Evolutionary conservation across 768 basidiomycete species (phyloP).

Genomic region (Pulveroboletus ravenelii): DNA sequence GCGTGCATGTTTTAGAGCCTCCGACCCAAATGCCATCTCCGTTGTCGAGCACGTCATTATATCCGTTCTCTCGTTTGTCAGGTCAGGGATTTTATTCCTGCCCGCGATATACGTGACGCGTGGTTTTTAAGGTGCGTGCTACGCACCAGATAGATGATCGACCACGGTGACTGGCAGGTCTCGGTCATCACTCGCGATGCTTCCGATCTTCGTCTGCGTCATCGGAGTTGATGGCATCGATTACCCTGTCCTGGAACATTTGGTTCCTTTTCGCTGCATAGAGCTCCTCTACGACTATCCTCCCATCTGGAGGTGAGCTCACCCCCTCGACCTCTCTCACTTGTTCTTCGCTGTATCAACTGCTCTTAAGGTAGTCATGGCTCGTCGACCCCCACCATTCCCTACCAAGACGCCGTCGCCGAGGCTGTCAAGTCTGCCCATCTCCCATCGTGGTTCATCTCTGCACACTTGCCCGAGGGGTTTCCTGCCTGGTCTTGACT

Average conservation of each 20-base stretch:
- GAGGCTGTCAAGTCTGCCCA: constrained; percentile 74
- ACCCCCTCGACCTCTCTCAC: not conserved
- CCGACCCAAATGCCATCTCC: constrained; percentile 86
- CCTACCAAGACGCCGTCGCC: constrained; percentile 68
- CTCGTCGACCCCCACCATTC: constrained; percentile 40
- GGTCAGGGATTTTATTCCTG: constrained; percentile 78
- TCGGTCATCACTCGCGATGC: constrained; percentile 78
- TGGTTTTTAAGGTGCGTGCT: not conserved
- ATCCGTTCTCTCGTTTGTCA: constrained; percentile 85
- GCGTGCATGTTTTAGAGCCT: constrained; percentile 83
- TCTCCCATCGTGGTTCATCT: not conserved
- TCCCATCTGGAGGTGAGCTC: constrained; percentile 53
- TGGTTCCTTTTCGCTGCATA: constrained; percentile 81
- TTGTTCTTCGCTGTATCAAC: constrained; percentile 29
- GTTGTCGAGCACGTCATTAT: constrained; percentile 91
- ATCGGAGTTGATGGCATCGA: constrained; percentile 84
- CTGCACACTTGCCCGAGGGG: not conserved
- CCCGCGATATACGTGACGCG: constrained; percentile 59
- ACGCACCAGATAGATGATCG: constrained; percentile 56
- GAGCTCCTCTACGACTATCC: constrained; percentile 90
- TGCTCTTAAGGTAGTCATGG: constrained; percentile 61
- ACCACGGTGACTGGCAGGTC: constrained; percentile 83
- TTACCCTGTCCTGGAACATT: constrained; percentile 78
- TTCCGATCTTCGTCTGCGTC: constrained; percentile 87
- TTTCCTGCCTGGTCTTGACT: too few relatives aligned